Percentiles rank a stretch among this genome's conserved stretches.
Evolutionary conservation across 306 rosid genomes (phyloP).

Genomic region (Fragaria vesca): DNA sequence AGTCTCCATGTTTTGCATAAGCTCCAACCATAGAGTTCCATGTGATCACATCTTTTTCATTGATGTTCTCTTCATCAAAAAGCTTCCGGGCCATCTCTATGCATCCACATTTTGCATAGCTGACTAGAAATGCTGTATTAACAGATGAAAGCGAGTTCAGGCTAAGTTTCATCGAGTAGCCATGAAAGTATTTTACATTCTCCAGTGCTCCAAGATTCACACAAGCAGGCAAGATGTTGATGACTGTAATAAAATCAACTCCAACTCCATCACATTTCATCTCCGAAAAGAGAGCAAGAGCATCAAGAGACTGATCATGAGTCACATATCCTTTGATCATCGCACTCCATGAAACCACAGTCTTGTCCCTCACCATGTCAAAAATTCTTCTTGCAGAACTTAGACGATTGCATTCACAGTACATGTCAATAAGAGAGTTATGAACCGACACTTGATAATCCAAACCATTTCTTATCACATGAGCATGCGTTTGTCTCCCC

Average conservation of each 20-base stretch:
- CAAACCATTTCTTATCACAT: conserved; percentile 62
- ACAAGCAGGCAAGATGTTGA: conserved; percentile 67
- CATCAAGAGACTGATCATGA: conserved; percentile 45
- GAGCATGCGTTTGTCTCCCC: conserved; percentile 72
- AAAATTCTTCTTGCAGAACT: conserved; percentile 44
- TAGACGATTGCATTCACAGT: conserved; percentile 40
- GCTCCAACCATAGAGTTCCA: conserved; percentile 79
- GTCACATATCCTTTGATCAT: conserved; percentile 63
- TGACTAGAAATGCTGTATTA: conserved; percentile 57
- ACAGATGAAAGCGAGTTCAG: conserved; percentile 53
- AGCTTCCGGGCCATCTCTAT: conserved; percentile 61
- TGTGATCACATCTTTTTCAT: conserved; percentile 54
- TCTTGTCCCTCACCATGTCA: conserved; percentile 37
- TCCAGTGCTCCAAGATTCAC: conserved; percentile 67
- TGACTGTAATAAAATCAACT: conserved; percentile 54
- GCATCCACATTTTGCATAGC: conserved; percentile 83
- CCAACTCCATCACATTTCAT: conserved; percentile 52
- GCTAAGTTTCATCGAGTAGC: conserved; percentile 53
- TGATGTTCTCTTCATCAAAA: conserved; percentile 58
- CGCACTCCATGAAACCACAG: conserved; percentile 73
- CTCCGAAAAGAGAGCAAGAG: conserved; percentile 49
- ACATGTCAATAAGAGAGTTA: conserved; percentile 76
- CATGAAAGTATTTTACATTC: conserved; percentile 67
- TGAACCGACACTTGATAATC: conserved; percentile 60
- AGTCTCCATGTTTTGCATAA: conserved; percentile 65